Base-by-base conservation (phyloP, 345 rosid genomes). In the Eutrema heterophyllum region DNA sequence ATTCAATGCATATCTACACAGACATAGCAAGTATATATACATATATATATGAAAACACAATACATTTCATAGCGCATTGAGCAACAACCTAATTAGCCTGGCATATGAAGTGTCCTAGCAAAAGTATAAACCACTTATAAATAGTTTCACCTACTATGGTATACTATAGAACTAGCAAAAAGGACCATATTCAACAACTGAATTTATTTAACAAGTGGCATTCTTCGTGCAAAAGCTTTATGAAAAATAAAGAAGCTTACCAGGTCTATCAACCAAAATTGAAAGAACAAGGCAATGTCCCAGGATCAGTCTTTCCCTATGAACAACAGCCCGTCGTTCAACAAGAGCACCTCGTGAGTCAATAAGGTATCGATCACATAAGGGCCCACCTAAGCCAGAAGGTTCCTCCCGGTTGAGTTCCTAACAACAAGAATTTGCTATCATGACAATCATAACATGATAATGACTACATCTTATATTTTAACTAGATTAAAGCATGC, bases 211-310 rank as follows among this genome's bases (percentile, higher is more conserved):
- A 29, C 21, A 64, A 51, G 50, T 32, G 33, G 45, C 61, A 60
- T 32, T 36, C 35, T 66, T 56, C 29, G 32, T 13, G 2, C 49
- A 53, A 57, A 60, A 68, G 13, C 45, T 26, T 29, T 35, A n/a
- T 29, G 15, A 45, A 40, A 18, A 33, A 36, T 38, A 11, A 58
- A 63, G 10, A 55, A 76, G 65, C 93, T 82, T 89, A 94, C 98
- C 84, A 73, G 85, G 73, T 45, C 98, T 86, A 78, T 91, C 92
- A 82, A 94, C 80, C 52, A 94, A 80, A 75, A 83, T 76, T 57
- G 98, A 89, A 64, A 91, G 93, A 75, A 87, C 92, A 79, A 94
- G 95, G 79, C 98, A 91, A 73, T 94, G 97, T 74, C 93, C 96
- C 56, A 94, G 85, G 53, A 87, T 78, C 65, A 91, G 85, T 64